These are phyloP conservation scores for Ambrosiella xylebori DNA, from an alignment of 2,329 filamentous ascomycete genomes.

Conservation along the genomic window DNA sequence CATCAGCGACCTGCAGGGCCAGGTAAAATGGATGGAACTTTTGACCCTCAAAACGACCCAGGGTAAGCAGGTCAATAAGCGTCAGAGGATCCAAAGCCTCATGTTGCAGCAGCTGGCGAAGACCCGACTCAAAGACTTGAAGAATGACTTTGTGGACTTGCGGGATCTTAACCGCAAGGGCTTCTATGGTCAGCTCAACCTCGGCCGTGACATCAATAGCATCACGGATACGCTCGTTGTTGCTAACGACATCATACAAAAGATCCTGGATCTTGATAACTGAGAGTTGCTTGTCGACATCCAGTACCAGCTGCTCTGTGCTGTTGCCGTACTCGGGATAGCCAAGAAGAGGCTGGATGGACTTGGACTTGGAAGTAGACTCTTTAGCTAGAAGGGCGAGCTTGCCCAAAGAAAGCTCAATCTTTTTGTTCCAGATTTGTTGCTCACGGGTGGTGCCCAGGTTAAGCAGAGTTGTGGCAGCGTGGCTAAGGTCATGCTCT, in stretches of 20 bases:
- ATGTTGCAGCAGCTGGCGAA: slow-evolving; percentile 54
- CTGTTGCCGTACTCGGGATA: slow-evolving; percentile 14
- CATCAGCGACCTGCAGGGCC: slow-evolving; percentile 46
- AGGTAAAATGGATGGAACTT: slow-evolving; percentile 48
- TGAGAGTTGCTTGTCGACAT: slow-evolving; percentile 45
- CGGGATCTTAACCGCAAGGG: slow-evolving; percentile 38
- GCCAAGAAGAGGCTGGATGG: slow-evolving; percentile 17
- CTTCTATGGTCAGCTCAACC: slow-evolving; percentile 55
- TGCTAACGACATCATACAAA: slow-evolving; percentile 53
- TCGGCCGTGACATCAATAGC: slow-evolving; percentile 70
- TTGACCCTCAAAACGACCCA: slow-evolving; percentile 31
- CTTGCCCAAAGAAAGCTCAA: slow-evolving; percentile 80
- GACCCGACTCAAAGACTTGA: slow-evolving; percentile 51
- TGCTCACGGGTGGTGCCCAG: slow-evolving; percentile 56
- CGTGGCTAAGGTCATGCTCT: slow-evolving; percentile 57
- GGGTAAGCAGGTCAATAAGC: slow-evolving; percentile 61
- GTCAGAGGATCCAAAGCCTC: slow-evolving; percentile 49
- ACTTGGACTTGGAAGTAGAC: slow-evolving; percentile 17
- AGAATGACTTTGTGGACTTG: slow-evolving; percentile 48
- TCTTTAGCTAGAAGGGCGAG: slow-evolving; percentile 54
- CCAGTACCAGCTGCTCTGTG: slow-evolving; percentile 28
- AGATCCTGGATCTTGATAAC: slow-evolving; percentile 66
- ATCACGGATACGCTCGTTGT: slow-evolving; percentile 37
- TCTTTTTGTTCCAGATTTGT: slow-evolving; percentile 82
- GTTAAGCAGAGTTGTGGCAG: slow-evolving; percentile 51